A percentile compares a stretch with the other conserved stretches of the same genome.
phyloP scores from a whole-genome alignment of 2,329 filamentous ascomycete genomes.

The Pseudogymnoascus sp. region DNA sequence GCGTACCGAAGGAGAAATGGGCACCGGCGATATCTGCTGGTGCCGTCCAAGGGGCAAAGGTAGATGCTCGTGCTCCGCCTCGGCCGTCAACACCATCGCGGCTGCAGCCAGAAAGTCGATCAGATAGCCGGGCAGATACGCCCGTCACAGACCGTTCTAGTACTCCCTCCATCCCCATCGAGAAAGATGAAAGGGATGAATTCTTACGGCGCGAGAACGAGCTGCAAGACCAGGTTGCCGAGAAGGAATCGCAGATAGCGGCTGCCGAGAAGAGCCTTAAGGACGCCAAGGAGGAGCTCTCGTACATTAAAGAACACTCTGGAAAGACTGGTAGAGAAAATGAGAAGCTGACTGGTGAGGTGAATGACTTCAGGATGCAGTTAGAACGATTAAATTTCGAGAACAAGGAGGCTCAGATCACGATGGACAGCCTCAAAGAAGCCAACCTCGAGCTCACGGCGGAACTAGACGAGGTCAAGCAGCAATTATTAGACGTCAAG shows the following conservation, averaged over 20 bases:
- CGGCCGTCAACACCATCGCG: conserved; percentile 53
- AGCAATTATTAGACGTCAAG: conserved; percentile 88
- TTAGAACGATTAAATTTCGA: conserved; percentile 92
- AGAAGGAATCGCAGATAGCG: conserved; percentile 77
- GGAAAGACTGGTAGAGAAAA: conserved; percentile 80
- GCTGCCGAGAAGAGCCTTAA: conserved; percentile 71
- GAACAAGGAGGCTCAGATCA: conserved; percentile 92
- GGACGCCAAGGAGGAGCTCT: conserved; percentile 79
- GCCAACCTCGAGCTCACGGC: conserved; percentile 86
- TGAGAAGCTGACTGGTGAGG: conserved; percentile 73
- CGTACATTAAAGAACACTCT: conserved; percentile 77
- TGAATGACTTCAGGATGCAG: conserved; percentile 94
- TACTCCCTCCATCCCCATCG: conserved; percentile 78
- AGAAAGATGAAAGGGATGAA: conserved; percentile 95
- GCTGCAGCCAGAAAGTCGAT: conserved; percentile 45
- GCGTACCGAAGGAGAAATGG: conserved; percentile 85
- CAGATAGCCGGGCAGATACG: conserved; percentile 40
- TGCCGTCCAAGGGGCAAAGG: conserved; percentile 38
- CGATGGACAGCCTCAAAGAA: conserved; percentile 95
- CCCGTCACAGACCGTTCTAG: conserved; percentile 69
- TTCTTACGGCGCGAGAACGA: conserved; percentile 94
- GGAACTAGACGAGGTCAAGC: conserved; percentile 91
- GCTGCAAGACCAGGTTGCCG: conserved; percentile 89
- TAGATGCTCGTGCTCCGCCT: conserved; percentile 35
- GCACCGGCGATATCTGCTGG: conserved; percentile 55